Conservation (phyloP, 2,329 filamentous ascomycete genomes). For the Penicillium polonicum region DNA sequence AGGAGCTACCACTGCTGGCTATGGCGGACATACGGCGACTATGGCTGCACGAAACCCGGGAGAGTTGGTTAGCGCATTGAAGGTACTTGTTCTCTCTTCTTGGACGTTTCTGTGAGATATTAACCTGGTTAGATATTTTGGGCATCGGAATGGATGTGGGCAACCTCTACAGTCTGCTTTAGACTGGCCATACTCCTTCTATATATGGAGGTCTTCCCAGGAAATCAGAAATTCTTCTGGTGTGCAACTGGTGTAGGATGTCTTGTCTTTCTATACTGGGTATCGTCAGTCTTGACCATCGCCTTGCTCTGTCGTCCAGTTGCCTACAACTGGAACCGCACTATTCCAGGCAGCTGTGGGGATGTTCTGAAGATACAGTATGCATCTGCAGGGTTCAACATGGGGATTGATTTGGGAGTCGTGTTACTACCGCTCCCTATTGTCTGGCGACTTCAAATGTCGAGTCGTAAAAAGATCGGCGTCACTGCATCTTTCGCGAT, state of each 20-base stretch:
- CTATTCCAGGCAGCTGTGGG: slow-evolving; percentile 10
- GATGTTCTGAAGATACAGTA: slow-evolving; percentile 11
- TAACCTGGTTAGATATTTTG: slow-evolving; percentile 12
- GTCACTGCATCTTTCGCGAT: slow-evolving; percentile 12
- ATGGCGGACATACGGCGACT: slow-evolving; percentile 4
- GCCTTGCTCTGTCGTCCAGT: slow-evolving; percentile 14
- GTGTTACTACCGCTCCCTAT: slow-evolving; percentile 12
- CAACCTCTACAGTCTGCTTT: slow-evolving; percentile 12
- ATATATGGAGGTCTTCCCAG: slow-evolving; percentile 15
- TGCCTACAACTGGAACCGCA: slow-evolving; percentile 13
- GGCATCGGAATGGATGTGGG: slow-evolving; percentile 19
- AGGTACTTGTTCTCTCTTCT: background rate
- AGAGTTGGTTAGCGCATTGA: slow-evolving; percentile 6
- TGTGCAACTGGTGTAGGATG: slow-evolving; percentile 1
- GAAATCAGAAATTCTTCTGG: slow-evolving; percentile 4
- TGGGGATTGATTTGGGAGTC: slow-evolving; percentile 12
- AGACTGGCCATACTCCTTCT: slow-evolving; percentile 12
- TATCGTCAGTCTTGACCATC: slow-evolving; percentile 11
- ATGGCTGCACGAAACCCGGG: background rate
- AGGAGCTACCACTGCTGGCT: slow-evolving; percentile 4
- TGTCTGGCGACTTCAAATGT: slow-evolving; percentile 14
- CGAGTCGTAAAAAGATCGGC: slow-evolving; percentile 13
- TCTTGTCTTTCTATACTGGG: slow-evolving; percentile 14
- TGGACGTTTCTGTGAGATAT: too few relatives aligned
- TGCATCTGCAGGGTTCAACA: slow-evolving; percentile 16